Conservation (phyloP, 2,329 filamentous ascomycete species). For the Colletotrichum gigasporum region DNA sequence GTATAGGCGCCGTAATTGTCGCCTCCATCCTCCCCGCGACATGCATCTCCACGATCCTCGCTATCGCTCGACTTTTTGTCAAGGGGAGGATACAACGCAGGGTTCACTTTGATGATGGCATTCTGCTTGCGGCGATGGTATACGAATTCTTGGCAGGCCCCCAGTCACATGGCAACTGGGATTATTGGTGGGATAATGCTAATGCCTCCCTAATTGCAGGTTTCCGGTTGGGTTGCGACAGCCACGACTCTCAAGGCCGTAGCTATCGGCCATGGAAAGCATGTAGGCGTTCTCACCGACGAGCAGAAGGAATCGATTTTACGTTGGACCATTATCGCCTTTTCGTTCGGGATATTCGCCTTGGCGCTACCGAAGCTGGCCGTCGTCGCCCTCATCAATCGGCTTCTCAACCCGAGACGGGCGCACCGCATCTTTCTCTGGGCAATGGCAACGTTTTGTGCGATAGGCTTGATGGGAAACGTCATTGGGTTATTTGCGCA, state of each 20-base stretch:
- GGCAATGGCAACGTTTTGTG: constrained; percentile 41
- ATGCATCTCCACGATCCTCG: constrained; percentile 18
- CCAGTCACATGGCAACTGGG: background rate
- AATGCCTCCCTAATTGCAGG: background rate
- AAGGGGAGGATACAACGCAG: constrained; percentile 19
- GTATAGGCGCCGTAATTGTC: constrained; percentile 11
- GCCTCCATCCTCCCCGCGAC: constrained; percentile 12
- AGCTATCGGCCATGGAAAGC: constrained; percentile 48
- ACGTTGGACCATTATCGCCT: constrained; percentile 47
- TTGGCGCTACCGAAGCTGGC: constrained; percentile 53
- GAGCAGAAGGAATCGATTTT: constrained; percentile 41
- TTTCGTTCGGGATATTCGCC: constrained; percentile 47
- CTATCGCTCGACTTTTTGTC: constrained; percentile 11
- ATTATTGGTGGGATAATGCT: background rate
- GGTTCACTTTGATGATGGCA: constrained; percentile 19
- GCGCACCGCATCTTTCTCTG: constrained; percentile 47
- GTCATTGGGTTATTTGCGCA: constrained; percentile 52
- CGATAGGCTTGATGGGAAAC: constrained; percentile 43
- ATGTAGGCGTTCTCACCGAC: constrained; percentile 41
- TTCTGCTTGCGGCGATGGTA: constrained; percentile 15
- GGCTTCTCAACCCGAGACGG: constrained; percentile 47
- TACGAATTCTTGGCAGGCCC: background rate
- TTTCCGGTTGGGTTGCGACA: constrained; percentile 19
- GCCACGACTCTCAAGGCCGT: constrained; percentile 38
- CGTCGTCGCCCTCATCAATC: constrained; percentile 47